Evolutionary conservation across 176 grass and related monocot genomes (phyloP), one percentile per base, ranked within the genome.

Genomic region (Bromus sterilis): DNA sequence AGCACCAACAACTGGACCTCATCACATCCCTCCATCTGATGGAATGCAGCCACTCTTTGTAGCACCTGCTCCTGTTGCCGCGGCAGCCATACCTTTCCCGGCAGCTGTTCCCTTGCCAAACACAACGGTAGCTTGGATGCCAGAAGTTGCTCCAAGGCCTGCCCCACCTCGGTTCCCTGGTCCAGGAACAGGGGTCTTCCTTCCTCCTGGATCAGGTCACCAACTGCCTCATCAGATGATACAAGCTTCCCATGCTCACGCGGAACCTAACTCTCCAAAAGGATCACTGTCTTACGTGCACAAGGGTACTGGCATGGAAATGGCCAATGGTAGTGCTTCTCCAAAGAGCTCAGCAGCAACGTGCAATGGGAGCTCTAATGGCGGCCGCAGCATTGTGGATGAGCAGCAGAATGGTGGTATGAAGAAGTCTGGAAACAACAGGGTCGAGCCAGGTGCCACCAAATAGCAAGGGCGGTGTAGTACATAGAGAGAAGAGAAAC

Each of bases 171-270:
- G 89, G 43, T 69, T 83, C 32, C 92, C 87, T 44, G 81, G 89
- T 77, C 92, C 92, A 16, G 93, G 93, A 25, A 94, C 93, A 56
- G 93, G 93, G n/a, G 93, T 94, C 37, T 94, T 91, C 75, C 86
- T 94, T 46, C 93, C 93, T 30, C 89, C 89, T 11, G 89, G 89
- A 58, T 91, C 89, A n/a, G 82, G 56, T 9, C 89, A 82, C 30
- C 78, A 36, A 14, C 43, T 83, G 37, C 82, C 81, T 62, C 78
- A 83, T 82, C 84, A 91, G 69, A 88, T 70, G 81, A 59, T 84
- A 42, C 78, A 82, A 51, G 60, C 33, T 28, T 81, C 89, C 60
- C 86, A 83, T 30, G 75, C 51, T 39, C 76, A 77, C 25, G 30
- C 13, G 33, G 89, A 79, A 75, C 72, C 81, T 10, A 67, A 25